Percentiles rank a stretch among this genome's conserved stretches.
Evolutionary conservation across 306 rosid species (phyloP).

Genomic region (Chamaecrista fasciculata): DNA sequence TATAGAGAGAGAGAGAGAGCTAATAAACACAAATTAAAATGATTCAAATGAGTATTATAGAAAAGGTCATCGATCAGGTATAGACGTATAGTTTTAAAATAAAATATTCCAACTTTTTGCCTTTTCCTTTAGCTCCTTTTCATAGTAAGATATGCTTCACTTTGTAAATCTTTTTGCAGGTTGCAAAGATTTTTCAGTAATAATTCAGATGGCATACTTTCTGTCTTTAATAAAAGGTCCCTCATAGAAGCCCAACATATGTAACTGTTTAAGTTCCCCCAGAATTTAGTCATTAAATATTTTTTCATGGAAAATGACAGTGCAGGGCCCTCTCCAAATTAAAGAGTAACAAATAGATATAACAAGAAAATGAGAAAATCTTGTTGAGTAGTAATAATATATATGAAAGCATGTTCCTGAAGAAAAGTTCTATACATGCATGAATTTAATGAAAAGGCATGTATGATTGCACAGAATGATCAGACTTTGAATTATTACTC

Average conservation of each 20-base stretch:
- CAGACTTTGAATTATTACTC: constrained; percentile 42
- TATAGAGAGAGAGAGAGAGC: no score
- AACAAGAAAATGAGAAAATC: constrained; percentile 25
- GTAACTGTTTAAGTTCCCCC: no score
- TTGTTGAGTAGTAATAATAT: constrained; percentile 8
- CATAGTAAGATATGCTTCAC: constrained; percentile 7
- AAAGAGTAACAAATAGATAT: neutral
- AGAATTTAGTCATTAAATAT: no score
- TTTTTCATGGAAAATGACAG: no score
- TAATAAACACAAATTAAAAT: no score
- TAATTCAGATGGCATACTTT: no score
- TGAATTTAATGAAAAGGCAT: constrained; percentile 53
- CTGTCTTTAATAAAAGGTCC: neutral
- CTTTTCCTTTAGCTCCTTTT: constrained; percentile 17
- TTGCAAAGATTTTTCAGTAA: neutral
- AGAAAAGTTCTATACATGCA: constrained; percentile 20
- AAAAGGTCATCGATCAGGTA: no score
- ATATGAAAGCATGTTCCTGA: constrained; percentile 7
- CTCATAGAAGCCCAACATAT: no score
- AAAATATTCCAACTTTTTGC: neutral
- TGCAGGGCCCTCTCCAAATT: no score
- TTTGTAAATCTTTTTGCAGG: neutral
- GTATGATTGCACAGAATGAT: constrained; percentile 47
- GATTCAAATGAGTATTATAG: no score
- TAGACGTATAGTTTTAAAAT: no score